phyloP scores from a whole-genome alignment of 139 green algal genomes.

The Tetraselmis chui region DNA sequence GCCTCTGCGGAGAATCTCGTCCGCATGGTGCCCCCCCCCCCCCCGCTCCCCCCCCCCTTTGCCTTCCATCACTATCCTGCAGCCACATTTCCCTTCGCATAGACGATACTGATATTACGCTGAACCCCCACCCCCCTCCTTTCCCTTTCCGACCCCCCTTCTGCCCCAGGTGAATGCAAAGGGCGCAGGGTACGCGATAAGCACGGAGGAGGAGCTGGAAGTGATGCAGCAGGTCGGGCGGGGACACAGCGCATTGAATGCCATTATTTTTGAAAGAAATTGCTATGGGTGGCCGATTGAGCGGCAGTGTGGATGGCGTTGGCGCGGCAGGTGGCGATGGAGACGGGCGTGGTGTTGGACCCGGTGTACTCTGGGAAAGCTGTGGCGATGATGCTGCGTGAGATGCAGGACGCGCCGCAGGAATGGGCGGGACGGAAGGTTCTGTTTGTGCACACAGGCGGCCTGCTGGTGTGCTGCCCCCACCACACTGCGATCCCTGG shows the following conservation, averaged over 20 bases:
- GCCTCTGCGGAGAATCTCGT: conserved; percentile 6
- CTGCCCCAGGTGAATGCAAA: conserved; percentile 52
- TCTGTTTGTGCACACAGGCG: conserved; percentile 87
- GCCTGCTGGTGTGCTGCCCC: conserved; percentile 56
- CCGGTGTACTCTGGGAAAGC: conserved; percentile 93
- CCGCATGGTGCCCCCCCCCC: conserved; percentile 1
- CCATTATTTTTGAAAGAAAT: no score
- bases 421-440: conserved; percentile 65
- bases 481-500: no score
- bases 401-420: conserved; percentile 55
- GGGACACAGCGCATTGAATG: no score
- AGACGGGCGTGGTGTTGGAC: conserved; percentile 80
- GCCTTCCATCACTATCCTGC: background rate
- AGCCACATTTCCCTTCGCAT: no score
- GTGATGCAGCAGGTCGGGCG: conserved; percentile 29
- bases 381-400: conserved; percentile 51
- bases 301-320: background rate
- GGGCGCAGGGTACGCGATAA: conserved; percentile 85
- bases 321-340: conserved; percentile 29
- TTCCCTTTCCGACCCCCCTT: background rate
- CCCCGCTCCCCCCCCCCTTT: conserved; percentile 2
- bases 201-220: conserved; percentile 70
- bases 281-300: background rate
- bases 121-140: conserved; percentile 3
- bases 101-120: no score